phyloP scores from a whole-genome alignment of 2,329 filamentous ascomycete genomes.

The Huntiella savannae region DNA sequence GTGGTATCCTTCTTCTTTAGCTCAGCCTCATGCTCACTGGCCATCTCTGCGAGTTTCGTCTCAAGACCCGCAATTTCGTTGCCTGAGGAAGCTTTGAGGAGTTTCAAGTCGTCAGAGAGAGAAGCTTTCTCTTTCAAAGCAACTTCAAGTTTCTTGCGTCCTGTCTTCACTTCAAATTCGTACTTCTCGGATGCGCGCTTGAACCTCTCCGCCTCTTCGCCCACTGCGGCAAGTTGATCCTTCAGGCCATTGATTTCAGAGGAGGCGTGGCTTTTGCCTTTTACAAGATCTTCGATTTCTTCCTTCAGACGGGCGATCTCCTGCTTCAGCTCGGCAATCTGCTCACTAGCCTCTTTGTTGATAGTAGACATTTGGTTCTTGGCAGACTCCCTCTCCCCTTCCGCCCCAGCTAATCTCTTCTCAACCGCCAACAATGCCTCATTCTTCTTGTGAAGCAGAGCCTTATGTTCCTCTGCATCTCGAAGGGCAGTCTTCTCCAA shows the following conservation, averaged over 20 bases:
- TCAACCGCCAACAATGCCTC: neutral
- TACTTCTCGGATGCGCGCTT: neutral
- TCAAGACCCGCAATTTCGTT: neutral
- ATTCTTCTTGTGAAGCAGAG: neutral
- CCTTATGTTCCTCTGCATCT: no score
- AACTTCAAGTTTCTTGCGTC: no score
- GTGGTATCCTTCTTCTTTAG: neutral
- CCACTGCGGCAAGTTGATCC: no score
- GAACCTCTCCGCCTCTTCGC: neutral
- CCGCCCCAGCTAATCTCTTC: neutral
- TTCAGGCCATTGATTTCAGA: no score
- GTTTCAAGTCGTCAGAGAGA: no score
- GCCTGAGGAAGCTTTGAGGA: no score
- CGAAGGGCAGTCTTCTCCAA: neutral
- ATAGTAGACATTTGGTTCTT: neutral
- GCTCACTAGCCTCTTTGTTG: neutral
- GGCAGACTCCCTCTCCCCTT: neutral
- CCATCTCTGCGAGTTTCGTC: neutral
- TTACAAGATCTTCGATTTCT: neutral
- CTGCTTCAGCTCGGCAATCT: neutral
- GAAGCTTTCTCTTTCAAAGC: no score
- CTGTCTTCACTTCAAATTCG: no score
- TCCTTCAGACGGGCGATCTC: neutral
- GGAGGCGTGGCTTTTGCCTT: no score
- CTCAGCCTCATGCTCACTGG: neutral